A percentile compares a stretch with the other conserved stretches of the same genome.
Evolutionary conservation across 1,284 basidiomycete genomes (phyloP).

Genomic region (Mrakiaceae sp.): DNA sequence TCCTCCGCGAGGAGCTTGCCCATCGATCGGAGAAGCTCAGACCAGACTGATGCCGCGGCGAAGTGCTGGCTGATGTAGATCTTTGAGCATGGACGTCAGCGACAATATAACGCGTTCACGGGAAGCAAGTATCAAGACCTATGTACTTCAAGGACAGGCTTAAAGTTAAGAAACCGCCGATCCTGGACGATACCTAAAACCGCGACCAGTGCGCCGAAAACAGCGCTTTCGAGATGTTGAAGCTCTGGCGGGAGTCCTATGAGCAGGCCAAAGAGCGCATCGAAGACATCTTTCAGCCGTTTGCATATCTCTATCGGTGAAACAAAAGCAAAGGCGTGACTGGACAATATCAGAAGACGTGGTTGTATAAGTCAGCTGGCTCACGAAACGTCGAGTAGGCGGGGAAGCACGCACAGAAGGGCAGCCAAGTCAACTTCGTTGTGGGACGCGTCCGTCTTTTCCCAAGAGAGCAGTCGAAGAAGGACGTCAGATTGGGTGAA

Average conservation of each 20-base stretch:
- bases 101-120: conserved; percentile 42
- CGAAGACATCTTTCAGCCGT: conserved; percentile 83
- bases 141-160: conserved; percentile 49
- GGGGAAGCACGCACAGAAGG: conserved; percentile 40
- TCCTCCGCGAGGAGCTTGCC: conserved; percentile 58
- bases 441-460: conserved; percentile 40
- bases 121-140: background rate
- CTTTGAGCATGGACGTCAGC: background rate
- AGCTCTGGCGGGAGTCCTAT: conserved; percentile 57
- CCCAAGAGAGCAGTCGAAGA: conserved; percentile 75
- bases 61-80: conserved; percentile 89
- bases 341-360: no score
- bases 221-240: conserved; percentile 61
- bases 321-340: conserved; percentile 76
- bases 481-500: conserved; percentile 87
- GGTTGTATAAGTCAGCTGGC: no score
- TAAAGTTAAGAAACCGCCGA: conserved; percentile 90
- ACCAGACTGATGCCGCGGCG: conserved; percentile 60
- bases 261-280: conserved; percentile 83
- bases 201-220: conserved; percentile 83
- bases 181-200: conserved; percentile 85
- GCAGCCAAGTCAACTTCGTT: conserved; percentile 59
- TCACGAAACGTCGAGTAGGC: no score
- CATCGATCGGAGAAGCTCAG: conserved; percentile 76
- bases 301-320: conserved; percentile 90